Conservation (phyloP, 2,329 filamentous ascomycete species). For the Hortaea sp. region DNA sequence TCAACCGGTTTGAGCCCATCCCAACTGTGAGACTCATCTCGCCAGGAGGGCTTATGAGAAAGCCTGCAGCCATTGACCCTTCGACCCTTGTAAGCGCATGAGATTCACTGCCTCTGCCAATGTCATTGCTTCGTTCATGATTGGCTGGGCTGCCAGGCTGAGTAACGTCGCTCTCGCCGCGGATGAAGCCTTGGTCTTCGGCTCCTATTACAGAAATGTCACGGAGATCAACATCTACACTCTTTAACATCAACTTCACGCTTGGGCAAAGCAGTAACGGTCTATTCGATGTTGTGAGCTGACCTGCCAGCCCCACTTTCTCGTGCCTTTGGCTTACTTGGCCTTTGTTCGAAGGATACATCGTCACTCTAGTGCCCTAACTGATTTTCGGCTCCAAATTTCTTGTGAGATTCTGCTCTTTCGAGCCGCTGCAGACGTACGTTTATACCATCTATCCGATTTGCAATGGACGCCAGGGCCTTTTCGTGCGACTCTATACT, state of each 20-base stretch:
- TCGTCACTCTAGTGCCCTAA: background rate
- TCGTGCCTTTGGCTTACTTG: background rate
- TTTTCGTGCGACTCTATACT: constrained; percentile 30
- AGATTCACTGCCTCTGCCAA: constrained; percentile 13
- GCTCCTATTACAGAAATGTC: constrained; percentile 28
- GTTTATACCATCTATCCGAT: constrained; percentile 18
- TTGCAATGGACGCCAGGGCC: constrained; percentile 16
- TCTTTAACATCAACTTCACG: constrained; percentile 26
- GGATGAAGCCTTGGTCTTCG: constrained; percentile 26
- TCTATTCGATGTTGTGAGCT: constrained; percentile 81
- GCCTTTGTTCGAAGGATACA: background rate
- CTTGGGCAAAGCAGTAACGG: constrained; percentile 55
- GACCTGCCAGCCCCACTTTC: constrained; percentile 65
- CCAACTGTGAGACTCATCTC: constrained; percentile 25
- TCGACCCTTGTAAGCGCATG: constrained; percentile 34
- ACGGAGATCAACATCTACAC: constrained; percentile 16
- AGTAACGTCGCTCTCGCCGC: constrained; percentile 27
- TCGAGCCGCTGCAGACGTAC: constrained; percentile 17
- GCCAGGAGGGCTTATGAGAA: constrained; percentile 28
- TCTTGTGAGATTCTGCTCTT: constrained; percentile 1
- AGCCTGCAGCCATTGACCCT: constrained; percentile 27
- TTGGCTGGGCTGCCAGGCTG: constrained; percentile 26
- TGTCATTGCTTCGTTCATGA: constrained; percentile 30
- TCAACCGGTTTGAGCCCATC: constrained; percentile 45
- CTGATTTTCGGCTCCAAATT: background rate